Conservation (phyloP, 257 asterid species). For the Leptodermis oblonga region DNA sequence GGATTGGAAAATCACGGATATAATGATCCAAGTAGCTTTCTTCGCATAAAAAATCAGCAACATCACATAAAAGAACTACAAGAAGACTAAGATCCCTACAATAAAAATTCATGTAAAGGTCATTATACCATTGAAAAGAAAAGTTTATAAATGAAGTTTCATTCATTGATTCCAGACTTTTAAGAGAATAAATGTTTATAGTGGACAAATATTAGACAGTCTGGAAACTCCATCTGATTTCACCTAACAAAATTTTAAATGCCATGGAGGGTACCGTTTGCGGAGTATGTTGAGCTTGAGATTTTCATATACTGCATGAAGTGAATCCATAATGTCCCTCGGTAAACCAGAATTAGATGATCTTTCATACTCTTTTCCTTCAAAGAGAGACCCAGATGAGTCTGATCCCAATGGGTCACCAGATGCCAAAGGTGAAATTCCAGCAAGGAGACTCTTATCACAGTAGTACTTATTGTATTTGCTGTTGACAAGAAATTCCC, state of each 20-base stretch:
- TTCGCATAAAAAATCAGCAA: conserved; percentile 68
- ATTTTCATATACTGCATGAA: conserved; percentile 91
- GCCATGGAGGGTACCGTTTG: conserved; percentile 47
- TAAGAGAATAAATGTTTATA: neutral
- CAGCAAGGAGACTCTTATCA: conserved; percentile 36
- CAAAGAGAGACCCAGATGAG: conserved; percentile 31
- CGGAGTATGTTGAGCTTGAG: conserved; percentile 89
- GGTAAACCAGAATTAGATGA: conserved; percentile 39
- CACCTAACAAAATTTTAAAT: neutral
- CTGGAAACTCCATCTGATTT: neutral
- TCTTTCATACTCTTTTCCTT: conserved; percentile 31
- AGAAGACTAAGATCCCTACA: conserved; percentile 84
- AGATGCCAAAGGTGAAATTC: conserved; percentile 41
- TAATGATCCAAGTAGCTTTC: conserved; percentile 82
- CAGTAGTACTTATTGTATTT: conserved; percentile 58
- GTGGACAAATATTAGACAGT: neutral
- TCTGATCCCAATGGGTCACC: conserved; percentile 31
- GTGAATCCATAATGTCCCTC: conserved; percentile 57
- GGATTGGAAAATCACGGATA: conserved; percentile 76
- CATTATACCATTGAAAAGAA: conserved; percentile 6
- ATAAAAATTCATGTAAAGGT: conserved; percentile 8
- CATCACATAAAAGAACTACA: conserved; percentile 60
- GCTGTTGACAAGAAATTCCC: conserved; percentile 87
- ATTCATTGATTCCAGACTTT: neutral
- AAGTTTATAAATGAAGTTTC: conserved; percentile 1